A percentile compares a stretch with the other conserved stretches of the same genome.
Evolutionary conservation across 306 rosid genomes (phyloP).

Genomic region (Cucurbita argyrosperma): DNA sequence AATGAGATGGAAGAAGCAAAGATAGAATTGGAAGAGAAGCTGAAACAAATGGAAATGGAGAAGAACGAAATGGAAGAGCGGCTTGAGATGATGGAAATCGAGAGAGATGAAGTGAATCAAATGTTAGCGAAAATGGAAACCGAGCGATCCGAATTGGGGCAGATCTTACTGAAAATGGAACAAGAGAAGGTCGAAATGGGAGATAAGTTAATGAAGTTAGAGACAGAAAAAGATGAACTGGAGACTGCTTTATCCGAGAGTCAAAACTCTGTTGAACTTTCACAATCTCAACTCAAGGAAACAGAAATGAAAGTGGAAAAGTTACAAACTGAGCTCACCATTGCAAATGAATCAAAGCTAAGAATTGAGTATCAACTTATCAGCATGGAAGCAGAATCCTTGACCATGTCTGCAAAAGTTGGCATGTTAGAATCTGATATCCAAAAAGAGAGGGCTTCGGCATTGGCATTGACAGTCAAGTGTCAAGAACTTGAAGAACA

Average conservation of each 20-base stretch:
- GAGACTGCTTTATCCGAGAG: slow-evolving; percentile 38
- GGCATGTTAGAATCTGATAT: slow-evolving; percentile 41
- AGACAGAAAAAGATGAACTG: slow-evolving; percentile 49
- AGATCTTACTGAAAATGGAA: slow-evolving; percentile 40
- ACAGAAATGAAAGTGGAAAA: slow-evolving; percentile 46
- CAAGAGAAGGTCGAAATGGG: slow-evolving; percentile 19
- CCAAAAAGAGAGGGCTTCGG: slow-evolving; percentile 37
- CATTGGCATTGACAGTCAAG: slow-evolving; percentile 29
- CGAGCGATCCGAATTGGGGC: slow-evolving; percentile 14
- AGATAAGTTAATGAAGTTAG: slow-evolving; percentile 36
- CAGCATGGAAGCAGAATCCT: slow-evolving; percentile 49
- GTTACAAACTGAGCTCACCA: slow-evolving; percentile 38
- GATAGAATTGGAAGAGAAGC: slow-evolving; percentile 25
- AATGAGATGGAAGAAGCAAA: slow-evolving; percentile 36
- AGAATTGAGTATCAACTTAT: slow-evolving; percentile 42
- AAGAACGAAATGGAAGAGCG: slow-evolving; percentile 13
- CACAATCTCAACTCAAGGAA: slow-evolving; percentile 41
- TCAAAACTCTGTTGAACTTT: slow-evolving; percentile 34
- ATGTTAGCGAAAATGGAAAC: not conserved
- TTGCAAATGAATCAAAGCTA: slow-evolving; percentile 41
- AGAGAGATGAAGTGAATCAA: slow-evolving; percentile 11
- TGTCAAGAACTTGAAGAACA: slow-evolving; percentile 45
- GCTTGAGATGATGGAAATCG: slow-evolving; percentile 15
- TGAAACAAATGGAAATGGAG: slow-evolving; percentile 8
- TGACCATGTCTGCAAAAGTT: slow-evolving; percentile 39